Conservation (phyloP, 2,329 filamentous ascomycete species). For the Ceratocystis destructans region DNA sequence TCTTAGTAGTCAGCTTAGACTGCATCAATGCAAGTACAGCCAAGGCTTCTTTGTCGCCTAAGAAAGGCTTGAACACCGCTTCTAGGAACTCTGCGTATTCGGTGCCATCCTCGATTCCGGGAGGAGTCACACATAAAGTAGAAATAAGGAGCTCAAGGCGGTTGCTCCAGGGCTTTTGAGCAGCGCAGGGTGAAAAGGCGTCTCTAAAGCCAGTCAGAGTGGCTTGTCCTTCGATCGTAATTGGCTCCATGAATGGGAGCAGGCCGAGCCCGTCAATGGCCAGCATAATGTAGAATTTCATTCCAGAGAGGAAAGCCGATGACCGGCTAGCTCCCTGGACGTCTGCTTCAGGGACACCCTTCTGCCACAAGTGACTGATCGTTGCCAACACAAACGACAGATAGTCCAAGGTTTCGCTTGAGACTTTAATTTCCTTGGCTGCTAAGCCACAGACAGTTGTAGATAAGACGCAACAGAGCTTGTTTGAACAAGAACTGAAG, state of each 20-base stretch:
- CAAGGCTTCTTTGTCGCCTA: conserved; percentile 33
- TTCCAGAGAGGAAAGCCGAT: conserved; percentile 39
- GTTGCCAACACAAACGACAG: conserved; percentile 29
- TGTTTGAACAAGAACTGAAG: conserved; percentile 35
- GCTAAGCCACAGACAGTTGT: conserved; percentile 12
- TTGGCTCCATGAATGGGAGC: conserved; percentile 49
- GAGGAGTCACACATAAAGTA: conserved; percentile 41
- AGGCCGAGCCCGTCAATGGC: conserved; percentile 41
- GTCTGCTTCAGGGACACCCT: conserved; percentile 36
- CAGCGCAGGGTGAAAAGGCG: neutral
- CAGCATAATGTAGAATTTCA: conserved; percentile 36
- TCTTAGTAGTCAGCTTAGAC: conserved; percentile 1
- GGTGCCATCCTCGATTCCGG: conserved; percentile 35
- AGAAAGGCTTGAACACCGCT: conserved; percentile 44
- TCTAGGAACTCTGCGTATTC: conserved; percentile 34
- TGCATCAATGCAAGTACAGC: conserved; percentile 6
- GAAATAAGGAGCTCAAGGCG: neutral
- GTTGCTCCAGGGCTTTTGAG: neutral
- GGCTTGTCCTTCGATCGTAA: conserved; percentile 34
- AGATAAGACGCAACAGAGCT: conserved; percentile 10
- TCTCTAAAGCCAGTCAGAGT: conserved; percentile 44
- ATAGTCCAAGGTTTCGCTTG: conserved; percentile 67
- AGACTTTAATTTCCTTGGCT: conserved; percentile 75
- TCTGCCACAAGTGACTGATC: conserved; percentile 21
- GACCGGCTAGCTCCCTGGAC: conserved; percentile 19